Conservation (phyloP, 257 asterid genomes). For the Haberlea rhodopensis region DNA sequence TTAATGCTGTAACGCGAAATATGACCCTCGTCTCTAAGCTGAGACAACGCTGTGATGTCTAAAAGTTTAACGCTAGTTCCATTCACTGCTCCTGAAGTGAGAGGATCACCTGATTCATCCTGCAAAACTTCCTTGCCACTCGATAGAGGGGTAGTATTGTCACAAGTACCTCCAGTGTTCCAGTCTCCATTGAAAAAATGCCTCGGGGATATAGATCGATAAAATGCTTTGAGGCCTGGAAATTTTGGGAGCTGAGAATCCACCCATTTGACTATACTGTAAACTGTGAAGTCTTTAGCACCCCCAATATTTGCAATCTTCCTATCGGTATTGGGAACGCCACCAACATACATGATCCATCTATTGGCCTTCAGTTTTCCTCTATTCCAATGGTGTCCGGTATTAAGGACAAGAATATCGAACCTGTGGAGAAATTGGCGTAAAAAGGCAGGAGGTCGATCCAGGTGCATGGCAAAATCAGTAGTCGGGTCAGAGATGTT, state of each 20-base stretch:
- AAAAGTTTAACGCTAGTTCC: conserved; percentile 64
- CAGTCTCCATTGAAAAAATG: conserved; percentile 96
- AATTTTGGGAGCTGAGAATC: conserved; percentile 59
- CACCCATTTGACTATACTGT: conserved; percentile 74
- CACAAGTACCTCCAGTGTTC: conserved; percentile 93
- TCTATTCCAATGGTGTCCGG: conserved; percentile 96
- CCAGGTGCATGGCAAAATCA: conserved; percentile 85
- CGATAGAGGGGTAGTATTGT: conserved; percentile 66
- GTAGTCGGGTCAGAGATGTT: conserved; percentile 39
- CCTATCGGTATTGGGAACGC: conserved; percentile 59
- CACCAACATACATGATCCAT: conserved; percentile 82
- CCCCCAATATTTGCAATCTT: conserved; percentile 53
- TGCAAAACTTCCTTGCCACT: conserved; percentile 62
- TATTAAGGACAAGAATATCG: conserved; percentile 70
- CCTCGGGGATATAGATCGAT: conserved; percentile 74
- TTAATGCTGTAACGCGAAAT: conserved; percentile 79
- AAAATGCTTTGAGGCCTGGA: conserved; percentile 71
- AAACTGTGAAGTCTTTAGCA: conserved; percentile 66
- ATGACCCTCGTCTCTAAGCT: conserved; percentile 92
- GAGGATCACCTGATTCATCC: conserved; percentile 66
- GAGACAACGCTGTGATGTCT: conserved; percentile 72
- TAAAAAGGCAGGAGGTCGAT: conserved; percentile 79
- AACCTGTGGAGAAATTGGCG: conserved; percentile 54
- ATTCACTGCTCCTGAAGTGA: conserved; percentile 65
- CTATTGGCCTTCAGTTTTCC: conserved; percentile 77